Percentiles rank a stretch among this genome's conserved stretches.
Evolutionary conservation across 192 early-diverging fungal species (phyloP).

Genomic region (Backusella morwellensis): DNA sequence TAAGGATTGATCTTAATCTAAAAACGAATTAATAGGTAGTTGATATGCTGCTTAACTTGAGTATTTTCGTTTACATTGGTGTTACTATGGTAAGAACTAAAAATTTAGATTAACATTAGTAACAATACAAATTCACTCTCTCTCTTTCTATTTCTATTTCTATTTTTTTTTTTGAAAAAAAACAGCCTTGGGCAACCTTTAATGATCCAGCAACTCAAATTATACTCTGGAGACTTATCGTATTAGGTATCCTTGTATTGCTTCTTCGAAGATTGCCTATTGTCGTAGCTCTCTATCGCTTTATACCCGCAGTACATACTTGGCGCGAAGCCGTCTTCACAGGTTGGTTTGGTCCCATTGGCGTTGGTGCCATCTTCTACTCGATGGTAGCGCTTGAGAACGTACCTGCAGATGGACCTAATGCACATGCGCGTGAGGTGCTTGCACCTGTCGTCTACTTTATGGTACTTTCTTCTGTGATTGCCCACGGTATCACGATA

Average conservation of each 20-base stretch:
- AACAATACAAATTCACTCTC: background rate
- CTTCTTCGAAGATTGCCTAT: constrained; percentile 69
- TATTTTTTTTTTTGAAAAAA: background rate
- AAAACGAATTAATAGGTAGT: constrained; percentile 31
- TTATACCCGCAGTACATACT: constrained; percentile 64
- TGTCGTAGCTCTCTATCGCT: constrained; percentile 52
- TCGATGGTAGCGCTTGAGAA: constrained; percentile 28
- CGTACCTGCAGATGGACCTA: constrained; percentile 24
- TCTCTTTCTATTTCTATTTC: too few relatives aligned
- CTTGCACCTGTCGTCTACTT: constrained; percentile 63
- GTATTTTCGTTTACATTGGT: constrained; percentile 92
- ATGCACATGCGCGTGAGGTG: constrained; percentile 28
- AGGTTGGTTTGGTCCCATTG: constrained; percentile 93
- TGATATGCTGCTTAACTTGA: constrained; percentile 78
- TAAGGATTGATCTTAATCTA: background rate
- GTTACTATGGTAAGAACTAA: constrained; percentile 45
- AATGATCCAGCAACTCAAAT: constrained; percentile 47
- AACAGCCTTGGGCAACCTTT: constrained; percentile 65
- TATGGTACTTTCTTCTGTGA: constrained; percentile 72
- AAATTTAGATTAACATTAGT: background rate
- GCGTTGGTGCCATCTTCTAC: constrained; percentile 55
- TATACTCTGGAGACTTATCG: constrained; percentile 60
- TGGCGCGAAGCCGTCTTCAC: constrained; percentile 74
- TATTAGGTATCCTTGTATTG: constrained; percentile 59
- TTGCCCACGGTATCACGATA: constrained; percentile 81